phyloP scores from a whole-genome alignment of 257 asterid species.

The Nicotiana knightiana region DNA sequence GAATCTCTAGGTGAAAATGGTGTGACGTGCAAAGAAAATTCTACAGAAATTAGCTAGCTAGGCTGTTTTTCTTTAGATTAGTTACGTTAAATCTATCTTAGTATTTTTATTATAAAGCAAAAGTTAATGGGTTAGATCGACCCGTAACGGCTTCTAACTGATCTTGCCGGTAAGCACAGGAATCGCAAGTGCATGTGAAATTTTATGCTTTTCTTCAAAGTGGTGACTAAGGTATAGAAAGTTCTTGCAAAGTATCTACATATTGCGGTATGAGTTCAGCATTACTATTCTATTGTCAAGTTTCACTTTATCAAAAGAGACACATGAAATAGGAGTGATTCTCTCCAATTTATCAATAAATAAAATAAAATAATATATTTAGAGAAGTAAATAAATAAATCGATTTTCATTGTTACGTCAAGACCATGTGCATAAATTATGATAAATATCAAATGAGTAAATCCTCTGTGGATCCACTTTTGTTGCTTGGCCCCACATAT shows the following conservation, averaged over 20 bases:
- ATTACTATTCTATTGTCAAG: no score
- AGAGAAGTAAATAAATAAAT: background rate
- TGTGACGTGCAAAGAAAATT: background rate
- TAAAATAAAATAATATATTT: background rate
- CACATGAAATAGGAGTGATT: no score
- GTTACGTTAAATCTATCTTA: background rate
- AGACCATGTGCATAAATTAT: background rate
- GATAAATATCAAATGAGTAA: background rate
- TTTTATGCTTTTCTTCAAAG: background rate
- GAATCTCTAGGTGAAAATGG: background rate
- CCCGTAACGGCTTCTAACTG: no score
- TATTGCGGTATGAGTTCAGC: background rate
- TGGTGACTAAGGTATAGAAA: background rate
- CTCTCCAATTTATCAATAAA: no score
- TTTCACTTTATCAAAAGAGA: no score
- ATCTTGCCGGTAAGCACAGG: no score
- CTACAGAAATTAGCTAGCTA: background rate
- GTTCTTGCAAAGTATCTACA: background rate
- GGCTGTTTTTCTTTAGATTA: background rate
- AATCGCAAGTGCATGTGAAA: background rate
- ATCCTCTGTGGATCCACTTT: background rate
- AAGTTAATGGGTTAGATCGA: no score
- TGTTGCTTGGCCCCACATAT: background rate
- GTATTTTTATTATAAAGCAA: background rate
- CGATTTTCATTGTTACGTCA: background rate